Base-by-base conservation (phyloP, 139 green algal genomes). In the Tetradesmus obliquus region DNA sequence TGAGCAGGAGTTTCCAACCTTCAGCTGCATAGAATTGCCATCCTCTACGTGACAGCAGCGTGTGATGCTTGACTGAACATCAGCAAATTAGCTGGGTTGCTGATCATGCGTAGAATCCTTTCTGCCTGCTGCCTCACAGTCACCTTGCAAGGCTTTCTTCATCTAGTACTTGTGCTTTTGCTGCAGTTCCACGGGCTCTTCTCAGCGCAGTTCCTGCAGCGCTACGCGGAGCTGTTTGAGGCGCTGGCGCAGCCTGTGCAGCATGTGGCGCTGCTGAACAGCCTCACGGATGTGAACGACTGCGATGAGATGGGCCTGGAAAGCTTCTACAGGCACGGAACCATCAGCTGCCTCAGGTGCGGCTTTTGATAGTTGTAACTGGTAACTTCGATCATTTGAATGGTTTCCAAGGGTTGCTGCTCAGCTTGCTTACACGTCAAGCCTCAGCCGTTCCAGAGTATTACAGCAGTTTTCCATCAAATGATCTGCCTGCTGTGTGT, bases 191-290 rank as follows among this genome's bases (percentile, higher is more conserved):
- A 93, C 22, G 53, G 12, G 53, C 79, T 57, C 60, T 90, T 86
- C 91, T 88, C 54, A 71, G 5, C 13, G 32, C 80, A 62, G 62
- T 91, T 19, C 86, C 83, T 87, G 93, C 82, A 53, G 22, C 76
- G 57, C 17, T 90, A 74, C 81, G 91, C 53, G 88, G 83, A 79
- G 1, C 71, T 94, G 76, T 88, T 80, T 19, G 53, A 91, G 45
- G 90, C 93, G 19, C 84, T 94, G 6, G 82, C 92, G 5, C 57
- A 89, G 53, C 93, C 93, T 55, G 87, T 87, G 19, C 60, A 89
- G 60, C 87, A 92, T 60, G 88, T 93, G 0, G 93, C 93, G 1
- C 24, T 93, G 3, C 55, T 86, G 22, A 94, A 94, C 24, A 3
- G 7, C 20, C 93, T 94, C 45, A 55, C 71, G 20, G 58, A 71